Conservation (phyloP, 1,139 yeast species). For the Diutina sp. region DNA sequence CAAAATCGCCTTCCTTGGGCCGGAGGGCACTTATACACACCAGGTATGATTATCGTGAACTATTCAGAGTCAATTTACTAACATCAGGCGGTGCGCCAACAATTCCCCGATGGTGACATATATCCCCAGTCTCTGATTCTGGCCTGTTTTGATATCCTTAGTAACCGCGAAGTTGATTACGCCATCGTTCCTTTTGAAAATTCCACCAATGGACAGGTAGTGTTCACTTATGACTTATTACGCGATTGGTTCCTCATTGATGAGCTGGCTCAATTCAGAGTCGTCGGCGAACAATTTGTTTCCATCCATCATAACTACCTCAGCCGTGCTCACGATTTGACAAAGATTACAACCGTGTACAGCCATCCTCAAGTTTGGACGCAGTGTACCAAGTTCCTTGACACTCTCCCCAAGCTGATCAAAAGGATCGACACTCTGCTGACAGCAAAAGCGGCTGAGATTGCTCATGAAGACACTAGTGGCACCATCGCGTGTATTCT, state of each 20-base stretch:
- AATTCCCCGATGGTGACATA: constrained; percentile 35
- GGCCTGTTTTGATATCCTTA: constrained; percentile 50
- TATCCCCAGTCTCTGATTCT: constrained; percentile 38
- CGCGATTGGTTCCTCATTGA: constrained; percentile 40
- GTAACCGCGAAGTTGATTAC: constrained; percentile 37
- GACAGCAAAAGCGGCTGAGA: constrained; percentile 75
- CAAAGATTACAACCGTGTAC: constrained; percentile 43
- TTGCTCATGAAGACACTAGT: constrained; percentile 29
- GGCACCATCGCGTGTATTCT: constrained; percentile 34
- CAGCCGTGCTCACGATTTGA: constrained; percentile 25
- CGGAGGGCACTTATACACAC: constrained; percentile 84
- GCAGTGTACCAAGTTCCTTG: constrained; percentile 51
- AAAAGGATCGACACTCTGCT: constrained; percentile 57
- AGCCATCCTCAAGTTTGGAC: constrained; percentile 99
- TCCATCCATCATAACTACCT: constrained; percentile 71
- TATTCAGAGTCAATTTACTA: constrained; percentile 3
- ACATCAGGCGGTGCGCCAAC: constrained; percentile 61
- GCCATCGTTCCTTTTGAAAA: constrained; percentile 91
- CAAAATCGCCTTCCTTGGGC: constrained; percentile 69
- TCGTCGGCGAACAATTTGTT: constrained; percentile 74
- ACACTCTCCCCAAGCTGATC: constrained; percentile 13
- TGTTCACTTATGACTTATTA: constrained; percentile 68
- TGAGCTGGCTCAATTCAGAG: constrained; percentile 22
- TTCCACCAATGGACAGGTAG: constrained; percentile 91
- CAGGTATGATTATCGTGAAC: constrained; percentile 36